These are phyloP conservation scores for Eucalyptus cloeziana DNA, from an alignment of 345 rosid genomes.

Conservation along the genomic window DNA sequence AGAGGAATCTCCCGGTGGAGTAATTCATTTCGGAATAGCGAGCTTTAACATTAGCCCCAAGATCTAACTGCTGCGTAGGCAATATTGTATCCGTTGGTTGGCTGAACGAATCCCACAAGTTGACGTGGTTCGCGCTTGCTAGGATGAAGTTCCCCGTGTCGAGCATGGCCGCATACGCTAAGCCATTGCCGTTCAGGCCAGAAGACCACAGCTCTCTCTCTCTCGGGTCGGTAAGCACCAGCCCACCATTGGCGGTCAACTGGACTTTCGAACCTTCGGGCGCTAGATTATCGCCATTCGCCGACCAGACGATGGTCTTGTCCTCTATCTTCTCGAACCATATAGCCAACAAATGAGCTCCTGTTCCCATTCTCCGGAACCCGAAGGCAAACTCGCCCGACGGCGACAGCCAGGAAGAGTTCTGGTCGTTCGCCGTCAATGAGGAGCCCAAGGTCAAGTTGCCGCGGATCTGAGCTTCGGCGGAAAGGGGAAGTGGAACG, in stretches of 20 bases:
- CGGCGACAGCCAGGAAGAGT: neutral
- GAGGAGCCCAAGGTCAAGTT: neutral
- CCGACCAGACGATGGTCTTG: neutral
- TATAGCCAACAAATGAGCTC: neutral
- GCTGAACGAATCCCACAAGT: neutral
- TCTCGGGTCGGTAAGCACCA: neutral
- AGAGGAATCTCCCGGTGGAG: neutral
- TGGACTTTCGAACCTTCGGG: neutral
- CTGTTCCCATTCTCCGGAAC: neutral
- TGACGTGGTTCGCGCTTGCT: too few relatives aligned
- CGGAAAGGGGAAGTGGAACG: neutral
- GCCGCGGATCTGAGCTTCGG: neutral
- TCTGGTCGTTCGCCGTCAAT: neutral
- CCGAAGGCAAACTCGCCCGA: neutral
- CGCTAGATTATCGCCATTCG: neutral
- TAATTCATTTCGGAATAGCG: neutral
- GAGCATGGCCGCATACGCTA: neutral
- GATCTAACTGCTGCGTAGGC: neutral
- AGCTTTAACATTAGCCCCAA: neutral
- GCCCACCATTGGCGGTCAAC: neutral
- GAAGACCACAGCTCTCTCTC: neutral
- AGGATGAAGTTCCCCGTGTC: neutral
- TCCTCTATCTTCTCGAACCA: neutral
- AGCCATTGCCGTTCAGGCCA: accelerated
- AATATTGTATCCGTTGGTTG: neutral